These are phyloP conservation scores for Aspergillus ochraceoroseus DNA, from an alignment of 2,329 filamentous ascomycete genomes.

Conservation along the genomic window DNA sequence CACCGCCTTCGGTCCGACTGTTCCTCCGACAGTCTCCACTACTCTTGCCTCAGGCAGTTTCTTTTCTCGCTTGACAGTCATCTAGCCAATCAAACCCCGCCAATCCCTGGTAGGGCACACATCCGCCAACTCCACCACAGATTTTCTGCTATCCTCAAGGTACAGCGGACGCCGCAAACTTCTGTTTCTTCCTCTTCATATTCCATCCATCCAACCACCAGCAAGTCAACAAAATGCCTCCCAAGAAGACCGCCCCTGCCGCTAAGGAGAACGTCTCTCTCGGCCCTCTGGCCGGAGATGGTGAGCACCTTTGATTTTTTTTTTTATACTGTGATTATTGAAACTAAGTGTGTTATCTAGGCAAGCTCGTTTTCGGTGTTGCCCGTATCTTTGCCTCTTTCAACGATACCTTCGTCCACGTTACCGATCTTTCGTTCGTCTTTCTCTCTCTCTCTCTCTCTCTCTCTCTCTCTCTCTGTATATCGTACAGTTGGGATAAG, in stretches of 20 bases:
- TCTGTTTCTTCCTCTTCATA: conserved; percentile 32
- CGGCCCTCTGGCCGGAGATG: conserved; percentile 93
- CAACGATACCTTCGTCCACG: conserved; percentile 94
- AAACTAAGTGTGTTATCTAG: conserved; percentile 44
- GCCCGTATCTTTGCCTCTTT: conserved; percentile 96
- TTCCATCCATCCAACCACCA: conserved; percentile 44
- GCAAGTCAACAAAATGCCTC: conserved; percentile 69
- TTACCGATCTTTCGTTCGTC: conserved; percentile 92
- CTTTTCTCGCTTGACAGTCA: conserved; percentile 27
- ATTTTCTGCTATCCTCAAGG: conserved; percentile 27
- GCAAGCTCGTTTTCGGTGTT: conserved; percentile 96
- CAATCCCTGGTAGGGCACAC: conserved; percentile 37
- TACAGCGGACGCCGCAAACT: conserved; percentile 21
- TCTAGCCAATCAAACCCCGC: conserved; percentile 29
- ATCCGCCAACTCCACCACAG: conserved; percentile 22
- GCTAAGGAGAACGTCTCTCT: conserved; percentile 96
- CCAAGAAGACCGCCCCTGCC: conserved; percentile 74
- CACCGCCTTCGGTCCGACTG: conserved; percentile 33
- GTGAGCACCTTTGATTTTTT: conserved; percentile 50
- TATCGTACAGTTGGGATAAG: no score
- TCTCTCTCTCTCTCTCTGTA: no score
- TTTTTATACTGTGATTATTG: background rate
- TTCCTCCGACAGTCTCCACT: conserved; percentile 7
- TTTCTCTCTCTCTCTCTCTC: background rate
- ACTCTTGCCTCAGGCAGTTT: conserved; percentile 17